phyloP scores from a whole-genome alignment of 2,329 filamentous ascomycete species.

The Knoxdaviesia proteae region DNA sequence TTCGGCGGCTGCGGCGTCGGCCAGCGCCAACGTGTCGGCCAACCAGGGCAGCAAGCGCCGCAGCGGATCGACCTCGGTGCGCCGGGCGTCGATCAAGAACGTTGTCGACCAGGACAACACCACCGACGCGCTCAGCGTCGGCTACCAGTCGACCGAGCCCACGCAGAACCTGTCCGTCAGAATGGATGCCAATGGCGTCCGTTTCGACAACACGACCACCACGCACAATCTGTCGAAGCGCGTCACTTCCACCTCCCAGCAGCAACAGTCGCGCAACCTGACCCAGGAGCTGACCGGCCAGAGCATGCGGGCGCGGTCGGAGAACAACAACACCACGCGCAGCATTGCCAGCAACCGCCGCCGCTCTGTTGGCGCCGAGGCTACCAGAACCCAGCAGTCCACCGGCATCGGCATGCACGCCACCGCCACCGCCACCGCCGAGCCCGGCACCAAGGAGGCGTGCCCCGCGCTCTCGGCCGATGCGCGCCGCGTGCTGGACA shows the following conservation, averaged over 20 bases:
- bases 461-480: slow-evolving; percentile 28
- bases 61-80: slow-evolving; percentile 5
- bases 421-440: slow-evolving; percentile 3
- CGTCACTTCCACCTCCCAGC: not conserved
- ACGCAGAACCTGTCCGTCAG: slow-evolving; percentile 8
- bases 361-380: not conserved
- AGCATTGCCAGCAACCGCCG: slow-evolving; percentile 6
- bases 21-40: slow-evolving; percentile 11
- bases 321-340: slow-evolving; percentile 1
- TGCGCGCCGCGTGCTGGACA: slow-evolving; percentile 30
- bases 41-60: slow-evolving; percentile 23
- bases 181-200: slow-evolving; percentile 3
- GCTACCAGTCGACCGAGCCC: slow-evolving; percentile 7
- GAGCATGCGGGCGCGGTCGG: slow-evolving; percentile 3
- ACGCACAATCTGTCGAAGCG: not conserved
- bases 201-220: not conserved
- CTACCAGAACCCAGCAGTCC: no score
- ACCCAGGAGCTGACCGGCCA: slow-evolving; percentile 7
- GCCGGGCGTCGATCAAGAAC: slow-evolving; percentile 5
- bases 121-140: slow-evolving; percentile 7
- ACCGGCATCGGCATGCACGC: not conserved
- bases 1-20: slow-evolving; percentile 1
- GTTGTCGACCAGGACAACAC: slow-evolving; percentile 4
- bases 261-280: slow-evolving; percentile 3
- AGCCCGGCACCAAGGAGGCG: slow-evolving; percentile 7